Percentiles rank a stretch among this genome's conserved stretches.
Conservation (phyloP, 2,329 filamentous ascomycete species). For the Harringtonia lauricola region DNA sequence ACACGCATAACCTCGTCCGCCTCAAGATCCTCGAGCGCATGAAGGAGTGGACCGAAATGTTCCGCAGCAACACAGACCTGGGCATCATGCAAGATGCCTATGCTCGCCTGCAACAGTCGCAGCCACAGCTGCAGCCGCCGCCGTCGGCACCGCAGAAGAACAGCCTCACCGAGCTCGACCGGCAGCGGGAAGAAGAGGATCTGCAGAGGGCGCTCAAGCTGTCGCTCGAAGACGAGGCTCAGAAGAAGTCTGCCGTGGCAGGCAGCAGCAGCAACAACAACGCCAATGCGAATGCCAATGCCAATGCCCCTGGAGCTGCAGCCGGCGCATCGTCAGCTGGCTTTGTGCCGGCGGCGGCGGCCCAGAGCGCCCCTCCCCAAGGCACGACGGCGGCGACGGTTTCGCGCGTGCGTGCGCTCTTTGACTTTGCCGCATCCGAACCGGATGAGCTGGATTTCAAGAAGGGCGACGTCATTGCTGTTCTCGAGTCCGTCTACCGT, state of each 20-base stretch:
- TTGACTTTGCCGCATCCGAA: slow-evolving; percentile 90
- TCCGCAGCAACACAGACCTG: slow-evolving; percentile 75
- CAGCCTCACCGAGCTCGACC: slow-evolving; percentile 77
- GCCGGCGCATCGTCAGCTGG: slow-evolving; percentile 36
- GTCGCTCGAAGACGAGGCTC: slow-evolving; percentile 78
- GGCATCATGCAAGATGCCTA: slow-evolving; percentile 98
- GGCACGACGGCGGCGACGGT: slow-evolving; percentile 95
- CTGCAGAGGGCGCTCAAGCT: slow-evolving; percentile 90
- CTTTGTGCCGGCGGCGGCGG: slow-evolving; percentile 17
- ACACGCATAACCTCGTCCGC: slow-evolving; percentile 93
- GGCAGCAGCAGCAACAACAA: slow-evolving; percentile 15
- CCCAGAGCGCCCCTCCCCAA: slow-evolving; percentile 29
- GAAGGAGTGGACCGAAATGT: slow-evolving; percentile 95
- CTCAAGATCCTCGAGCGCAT: slow-evolving; percentile 94
- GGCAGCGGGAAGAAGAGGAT: slow-evolving; percentile 94
- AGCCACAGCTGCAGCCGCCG: slow-evolving; percentile 71
- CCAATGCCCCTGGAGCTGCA: slow-evolving; percentile 18
- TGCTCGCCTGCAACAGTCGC: slow-evolving; percentile 68
- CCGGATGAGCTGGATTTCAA: slow-evolving; percentile 91
- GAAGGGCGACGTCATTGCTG: slow-evolving; percentile 93
- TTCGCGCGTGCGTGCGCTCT: slow-evolving; percentile 84
- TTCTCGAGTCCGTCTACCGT: slow-evolving; percentile 95
- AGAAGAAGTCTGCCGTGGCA: slow-evolving; percentile 37
- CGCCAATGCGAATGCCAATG: no score
- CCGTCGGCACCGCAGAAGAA: slow-evolving; percentile 92